phyloP scores from a whole-genome alignment of 2,329 filamentous ascomycete genomes.

The Diaporthe batatas region DNA sequence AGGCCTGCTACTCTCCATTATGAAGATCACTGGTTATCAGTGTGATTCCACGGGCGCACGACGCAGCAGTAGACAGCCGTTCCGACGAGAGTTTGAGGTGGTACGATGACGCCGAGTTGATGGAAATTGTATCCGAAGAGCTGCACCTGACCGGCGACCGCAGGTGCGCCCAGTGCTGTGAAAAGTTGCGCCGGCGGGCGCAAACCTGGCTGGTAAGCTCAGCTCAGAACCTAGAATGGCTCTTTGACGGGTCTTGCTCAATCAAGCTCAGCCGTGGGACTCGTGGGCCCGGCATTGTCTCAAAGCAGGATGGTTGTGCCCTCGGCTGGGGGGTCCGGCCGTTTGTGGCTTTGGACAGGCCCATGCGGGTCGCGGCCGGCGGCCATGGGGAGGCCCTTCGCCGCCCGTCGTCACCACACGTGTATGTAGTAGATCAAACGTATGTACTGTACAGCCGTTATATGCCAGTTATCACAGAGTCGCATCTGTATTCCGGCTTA shows the following conservation, averaged over 20 bases:
- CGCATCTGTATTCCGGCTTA: constrained; percentile 16
- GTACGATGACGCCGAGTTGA: constrained; percentile 21
- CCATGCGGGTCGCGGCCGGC: constrained; percentile 15
- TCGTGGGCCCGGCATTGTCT: constrained; percentile 33
- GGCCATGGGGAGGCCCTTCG: constrained; percentile 1
- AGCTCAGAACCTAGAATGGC: constrained; percentile 8
- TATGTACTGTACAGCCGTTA: neutral
- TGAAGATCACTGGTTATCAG: constrained; percentile 7
- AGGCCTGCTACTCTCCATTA: neutral
- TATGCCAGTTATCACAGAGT: constrained; percentile 14
- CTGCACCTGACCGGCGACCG: constrained; percentile 5
- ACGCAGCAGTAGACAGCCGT: constrained; percentile 28
- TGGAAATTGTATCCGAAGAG: constrained; percentile 2
- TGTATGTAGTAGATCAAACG: neutral
- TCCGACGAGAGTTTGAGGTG: constrained; percentile 18
- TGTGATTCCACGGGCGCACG: neutral
- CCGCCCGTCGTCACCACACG: neutral
- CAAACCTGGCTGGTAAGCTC: neutral
- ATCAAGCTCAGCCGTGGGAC: constrained; percentile 27
- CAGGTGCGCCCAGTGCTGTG: neutral
- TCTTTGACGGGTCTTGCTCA: constrained; percentile 17
- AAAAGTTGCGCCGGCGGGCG: constrained; percentile 5
- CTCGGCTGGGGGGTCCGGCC: constrained; percentile 23
- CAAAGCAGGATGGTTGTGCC: constrained; percentile 23
- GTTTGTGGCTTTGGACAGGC: constrained; percentile 11